Conservation (phyloP, 805 yeast species). For the Saturnispora serradocipensis region DNA sequence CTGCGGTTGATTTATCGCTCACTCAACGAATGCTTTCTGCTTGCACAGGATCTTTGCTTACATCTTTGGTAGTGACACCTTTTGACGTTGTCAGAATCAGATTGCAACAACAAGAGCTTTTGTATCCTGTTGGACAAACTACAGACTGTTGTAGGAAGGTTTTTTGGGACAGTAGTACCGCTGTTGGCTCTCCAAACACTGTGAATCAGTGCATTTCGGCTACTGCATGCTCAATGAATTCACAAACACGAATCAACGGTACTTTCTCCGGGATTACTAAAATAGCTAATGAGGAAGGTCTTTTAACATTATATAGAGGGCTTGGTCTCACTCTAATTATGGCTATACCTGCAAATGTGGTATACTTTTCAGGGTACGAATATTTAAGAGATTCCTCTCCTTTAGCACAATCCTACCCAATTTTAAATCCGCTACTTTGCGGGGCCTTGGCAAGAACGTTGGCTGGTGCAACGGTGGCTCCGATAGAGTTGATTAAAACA, state of each 20-base stretch:
- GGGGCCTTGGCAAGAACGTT: slow-evolving; percentile 77
- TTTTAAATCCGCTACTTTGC: slow-evolving; percentile 67
- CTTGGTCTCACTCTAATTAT: slow-evolving; percentile 70
- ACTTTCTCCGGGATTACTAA: slow-evolving; percentile 65
- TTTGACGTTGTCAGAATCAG: slow-evolving; percentile 73
- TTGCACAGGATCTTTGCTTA: slow-evolving; percentile 62
- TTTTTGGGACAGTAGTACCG: slow-evolving; percentile 25
- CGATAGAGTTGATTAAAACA: slow-evolving; percentile 80
- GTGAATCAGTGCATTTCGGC: slow-evolving; percentile 13
- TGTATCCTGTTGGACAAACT: slow-evolving; percentile 29
- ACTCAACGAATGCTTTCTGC: slow-evolving; percentile 70
- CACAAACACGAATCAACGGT: slow-evolving; percentile 38
- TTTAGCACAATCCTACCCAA: slow-evolving; percentile 26
- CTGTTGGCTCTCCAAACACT: background rate
- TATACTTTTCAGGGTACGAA: slow-evolving; percentile 92
- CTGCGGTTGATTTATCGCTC: slow-evolving; percentile 32
- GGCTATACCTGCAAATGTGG: slow-evolving; percentile 90
- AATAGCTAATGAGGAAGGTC: slow-evolving; percentile 67
- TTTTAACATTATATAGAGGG: slow-evolving; percentile 79
- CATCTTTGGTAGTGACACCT: slow-evolving; percentile 70
- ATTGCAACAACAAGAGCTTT: slow-evolving; percentile 66
- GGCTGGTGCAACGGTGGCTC: slow-evolving; percentile 81
- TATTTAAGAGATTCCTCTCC: slow-evolving; percentile 71
- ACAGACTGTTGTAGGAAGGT: slow-evolving; percentile 31
- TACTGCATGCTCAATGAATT: slow-evolving; percentile 32